phyloP scores from a whole-genome alignment of 345 rosid species.

The Chamaenerion angustifolium region DNA sequence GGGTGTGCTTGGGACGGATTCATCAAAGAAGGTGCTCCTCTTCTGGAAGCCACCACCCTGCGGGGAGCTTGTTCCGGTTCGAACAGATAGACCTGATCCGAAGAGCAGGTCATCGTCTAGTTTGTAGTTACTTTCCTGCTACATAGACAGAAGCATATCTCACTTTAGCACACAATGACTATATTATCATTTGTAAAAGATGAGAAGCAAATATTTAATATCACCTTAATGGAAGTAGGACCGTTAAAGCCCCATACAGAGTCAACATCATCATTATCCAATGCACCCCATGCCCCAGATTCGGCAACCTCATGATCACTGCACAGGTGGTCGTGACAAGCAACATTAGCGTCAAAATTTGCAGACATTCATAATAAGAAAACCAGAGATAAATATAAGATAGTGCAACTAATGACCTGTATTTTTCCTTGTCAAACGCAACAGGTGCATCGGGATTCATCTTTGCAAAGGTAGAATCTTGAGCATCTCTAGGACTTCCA shows the following conservation, averaged over 20 bases:
- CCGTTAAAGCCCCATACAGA: slow-evolving; percentile 56
- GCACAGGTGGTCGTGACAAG: slow-evolving; percentile 8
- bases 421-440: slow-evolving; percentile 17
- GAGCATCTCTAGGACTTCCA: slow-evolving; percentile 33
- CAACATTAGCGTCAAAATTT: too few relatives aligned
- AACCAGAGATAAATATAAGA: background rate
- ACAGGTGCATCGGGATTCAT: slow-evolving; percentile 36
- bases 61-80: slow-evolving; percentile 64
- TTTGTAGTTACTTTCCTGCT: slow-evolving; percentile 45
- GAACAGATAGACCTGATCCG: slow-evolving; percentile 49
- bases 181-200: background rate
- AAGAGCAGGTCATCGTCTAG: slow-evolving; percentile 29
- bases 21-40: slow-evolving; percentile 11
- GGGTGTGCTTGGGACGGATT: slow-evolving; percentile 19
- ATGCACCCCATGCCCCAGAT: slow-evolving; percentile 45
- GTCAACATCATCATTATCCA: slow-evolving; percentile 58
- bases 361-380: background rate
- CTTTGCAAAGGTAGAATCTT: slow-evolving; percentile 28
- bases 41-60: slow-evolving; percentile 15
- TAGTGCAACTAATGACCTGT: background rate
- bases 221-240: slow-evolving; percentile 13
- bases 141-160: background rate
- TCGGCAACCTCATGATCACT: slow-evolving; percentile 53
- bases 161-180: background rate
- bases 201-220: background rate